Base-by-base conservation (phyloP, 208 protist species). In the Acanthamoeba castellanii region DNA sequence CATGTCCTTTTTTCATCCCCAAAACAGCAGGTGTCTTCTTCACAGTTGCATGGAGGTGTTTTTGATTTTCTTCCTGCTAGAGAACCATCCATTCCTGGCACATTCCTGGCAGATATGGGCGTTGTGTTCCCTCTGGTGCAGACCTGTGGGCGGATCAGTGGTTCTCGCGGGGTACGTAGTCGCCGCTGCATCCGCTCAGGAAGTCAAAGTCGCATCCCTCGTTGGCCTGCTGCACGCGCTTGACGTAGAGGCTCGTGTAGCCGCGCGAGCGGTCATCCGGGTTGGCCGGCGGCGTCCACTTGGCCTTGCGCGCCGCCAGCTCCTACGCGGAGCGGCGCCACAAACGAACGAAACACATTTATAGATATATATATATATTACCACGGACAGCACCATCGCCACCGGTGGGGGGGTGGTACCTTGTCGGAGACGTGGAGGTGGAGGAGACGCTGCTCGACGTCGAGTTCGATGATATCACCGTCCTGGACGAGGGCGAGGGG, bases 131-230 rank as follows among this genome's bases (percentile, higher is more conserved):
- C n/a, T n/a, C n/a, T n/a, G n/a, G n/a, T n/a, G n/a, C n/a, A n/a
- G n/a, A n/a, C n/a, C n/a, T n/a, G n/a, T n/a, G n/a, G n/a, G n/a
- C n/a, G n/a, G n/a, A n/a, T n/a, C n/a, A n/a, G n/a, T n/a, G n/a
- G n/a, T n/a, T n/a, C 66, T 74, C 66, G 25, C 66, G 25, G 66
- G 66, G 66, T 3, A 74, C 32, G 66, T 74, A 74, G 66, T 74
- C n/a, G n/a, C 66, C 66, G 66, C 66, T 74, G 66, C 66, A 37
- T n/a, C 66, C 66, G 32, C 25, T 34, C 8, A 74, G 32, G 32
- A 74, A 74, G 66, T 74, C 66, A 74, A 74, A 74, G 32, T 74
- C 66, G n/a, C n/a, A n/a, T 37, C 66, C 66, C n/a, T 37, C n/a
- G 66, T 74, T 8, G 66, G 66, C 66, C 66, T 74, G 66, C 66